phyloP scores from a whole-genome alignment of 1,284 basidiomycete species.

The Sanguinoderma infundibulare region DNA sequence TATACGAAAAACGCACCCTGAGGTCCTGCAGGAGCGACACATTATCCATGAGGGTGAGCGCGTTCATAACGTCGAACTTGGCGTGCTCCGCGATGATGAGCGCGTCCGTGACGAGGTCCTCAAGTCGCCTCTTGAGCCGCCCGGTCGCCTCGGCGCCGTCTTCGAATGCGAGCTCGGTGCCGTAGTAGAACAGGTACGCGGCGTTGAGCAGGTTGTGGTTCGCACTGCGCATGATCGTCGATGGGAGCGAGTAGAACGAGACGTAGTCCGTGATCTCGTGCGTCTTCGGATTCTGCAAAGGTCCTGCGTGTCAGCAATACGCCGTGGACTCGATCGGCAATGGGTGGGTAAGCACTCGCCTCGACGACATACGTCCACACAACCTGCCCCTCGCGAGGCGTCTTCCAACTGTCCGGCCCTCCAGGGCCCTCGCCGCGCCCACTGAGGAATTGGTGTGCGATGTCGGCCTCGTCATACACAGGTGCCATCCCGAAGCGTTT shows the following conservation, averaged over 20 bases:
- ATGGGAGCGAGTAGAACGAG: conserved; percentile 97
- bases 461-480: conserved; percentile 79
- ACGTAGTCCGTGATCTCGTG: conserved; percentile 93
- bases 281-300: conserved; percentile 73
- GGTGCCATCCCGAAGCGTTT: conserved; percentile 87
- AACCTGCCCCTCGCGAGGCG: conserved; percentile 79
- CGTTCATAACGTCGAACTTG: conserved; percentile 96
- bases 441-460: conserved; percentile 87
- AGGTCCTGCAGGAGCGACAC: conserved; percentile 81
- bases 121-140: conserved; percentile 72
- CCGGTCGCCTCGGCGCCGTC: conserved; percentile 62
- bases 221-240: conserved; percentile 77
- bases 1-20: conserved; percentile 69
- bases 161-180: conserved; percentile 66
- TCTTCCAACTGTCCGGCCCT: conserved; percentile 38
- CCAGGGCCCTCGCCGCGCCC: conserved; percentile 73
- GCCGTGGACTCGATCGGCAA: neutral
- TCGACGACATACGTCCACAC: conserved; percentile 98
- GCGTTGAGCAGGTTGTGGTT: conserved; percentile 78
- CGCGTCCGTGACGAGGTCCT: conserved; percentile 77
- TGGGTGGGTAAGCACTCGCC: conserved; percentile 48
- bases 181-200: conserved; percentile 95
- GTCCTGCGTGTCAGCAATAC: neutral
- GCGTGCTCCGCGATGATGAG: conserved; percentile 82
- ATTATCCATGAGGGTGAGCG: conserved; percentile 95